Base-by-base conservation (phyloP, 257 asterid genomes). In the Echium plantagineum region DNA sequence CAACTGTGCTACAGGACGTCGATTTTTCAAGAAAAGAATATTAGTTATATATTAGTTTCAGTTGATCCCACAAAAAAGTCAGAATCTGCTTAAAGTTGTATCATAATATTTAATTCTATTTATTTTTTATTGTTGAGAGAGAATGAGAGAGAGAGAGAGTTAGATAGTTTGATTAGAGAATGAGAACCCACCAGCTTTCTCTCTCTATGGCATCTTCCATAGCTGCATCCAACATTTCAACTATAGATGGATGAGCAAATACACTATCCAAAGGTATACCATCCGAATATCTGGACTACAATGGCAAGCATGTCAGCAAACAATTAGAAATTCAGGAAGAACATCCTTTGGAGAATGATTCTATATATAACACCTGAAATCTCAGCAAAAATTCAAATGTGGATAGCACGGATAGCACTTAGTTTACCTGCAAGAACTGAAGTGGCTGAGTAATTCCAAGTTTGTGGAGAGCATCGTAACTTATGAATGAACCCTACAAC, bases 361-460 rank as follows among this genome's bases (percentile, higher is more conserved):
- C 15, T 38, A 38, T 38, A 7, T 38, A 38, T 9, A 7, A 38
- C 3, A 38, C 1, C 48, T 38, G 15, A 7, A 10, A 1, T 12
- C 4, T 42, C 49, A 42, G 2, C 2, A 42, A 42, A 42, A 10
- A 42, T 42, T 31, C 38, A 63, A 32, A 51, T 15, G 54, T 66
- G 55, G 28, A 19, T 15, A 69, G 53, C 7, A 55, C 57, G 61
- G 65, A 52, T 54, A 68, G 67, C 60, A 61, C 59, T 19, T 63
- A 69, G 69, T 63, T 24, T 82, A 91, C 99, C 99, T 93, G 97
- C 70, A 89, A 75, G 80, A 72, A 86, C 65, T 89, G 96, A 70
- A 77, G 59, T 62, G 96, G 95, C 63, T 93, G 97, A 35, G 85
- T 85, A 69, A 89, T 93, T 67, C 99, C 99, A 70, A 93, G 99